Evolutionary conservation across 495 filamentous ascomycete species (phyloP).

Genomic region (Hypoxylon cercidicola): DNA sequence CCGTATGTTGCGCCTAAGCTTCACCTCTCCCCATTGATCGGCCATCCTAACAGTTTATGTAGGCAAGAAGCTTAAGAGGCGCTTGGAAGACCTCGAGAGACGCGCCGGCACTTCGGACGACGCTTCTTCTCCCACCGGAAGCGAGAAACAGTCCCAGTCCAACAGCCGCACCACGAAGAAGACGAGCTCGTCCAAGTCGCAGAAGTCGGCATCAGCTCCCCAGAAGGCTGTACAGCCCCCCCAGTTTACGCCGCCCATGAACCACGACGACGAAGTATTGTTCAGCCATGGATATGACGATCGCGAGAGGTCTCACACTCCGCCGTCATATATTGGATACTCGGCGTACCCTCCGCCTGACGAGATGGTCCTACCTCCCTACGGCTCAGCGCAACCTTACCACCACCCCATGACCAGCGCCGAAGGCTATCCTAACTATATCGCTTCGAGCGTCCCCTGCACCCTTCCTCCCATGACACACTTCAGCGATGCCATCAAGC

Average conservation of each 20-base stretch:
- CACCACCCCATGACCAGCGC: constrained; percentile 68
- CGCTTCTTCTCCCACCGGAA: constrained; percentile 60
- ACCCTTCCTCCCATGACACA: constrained; percentile 75
- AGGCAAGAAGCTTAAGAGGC: constrained; percentile 99
- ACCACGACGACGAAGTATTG: constrained; percentile 60
- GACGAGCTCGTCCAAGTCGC: constrained; percentile 52
- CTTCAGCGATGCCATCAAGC: constrained; percentile 70
- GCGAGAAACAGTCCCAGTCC: constrained; percentile 61
- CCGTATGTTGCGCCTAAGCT: constrained; percentile 69
- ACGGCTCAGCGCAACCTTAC: constrained; percentile 71
- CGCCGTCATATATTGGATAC: constrained; percentile 73
- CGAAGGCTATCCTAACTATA: constrained; percentile 72
- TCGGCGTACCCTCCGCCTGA: constrained; percentile 75
- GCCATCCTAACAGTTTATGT: constrained; percentile 33
- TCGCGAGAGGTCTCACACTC: constrained; percentile 74
- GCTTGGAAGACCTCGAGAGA: constrained; percentile 94
- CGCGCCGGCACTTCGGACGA: constrained; percentile 85
- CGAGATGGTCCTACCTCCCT: constrained; percentile 70
- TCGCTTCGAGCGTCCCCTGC: constrained; percentile 63
- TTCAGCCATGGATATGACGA: constrained; percentile 58
- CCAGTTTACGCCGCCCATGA: constrained; percentile 72
- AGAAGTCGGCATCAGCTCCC: constrained; percentile 51
- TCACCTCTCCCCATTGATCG: neutral
- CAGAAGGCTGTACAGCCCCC: constrained; percentile 68
- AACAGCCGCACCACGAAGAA: constrained; percentile 61